Conservation (phyloP, 805 yeast species). For the Jamesozyma hellenica region DNA sequence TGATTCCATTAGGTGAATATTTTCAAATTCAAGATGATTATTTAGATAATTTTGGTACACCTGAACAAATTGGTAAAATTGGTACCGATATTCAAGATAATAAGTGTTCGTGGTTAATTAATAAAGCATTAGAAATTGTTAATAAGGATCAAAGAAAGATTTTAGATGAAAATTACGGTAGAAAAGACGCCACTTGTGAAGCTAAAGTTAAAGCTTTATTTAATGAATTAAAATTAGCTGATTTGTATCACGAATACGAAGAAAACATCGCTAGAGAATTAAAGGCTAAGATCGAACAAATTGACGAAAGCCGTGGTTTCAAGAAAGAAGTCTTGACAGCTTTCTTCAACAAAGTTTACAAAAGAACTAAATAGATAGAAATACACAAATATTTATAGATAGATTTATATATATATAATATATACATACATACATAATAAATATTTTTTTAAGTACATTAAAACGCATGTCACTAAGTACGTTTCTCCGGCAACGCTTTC, state of each 20-base stretch:
- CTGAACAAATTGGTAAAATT: slow-evolving; percentile 94
- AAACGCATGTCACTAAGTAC: no score
- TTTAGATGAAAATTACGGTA: slow-evolving; percentile 85
- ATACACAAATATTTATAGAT: background rate
- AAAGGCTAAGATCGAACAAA: slow-evolving; percentile 48
- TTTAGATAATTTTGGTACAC: slow-evolving; percentile 94
- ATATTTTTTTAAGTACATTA: background rate
- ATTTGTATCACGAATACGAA: slow-evolving; percentile 71
- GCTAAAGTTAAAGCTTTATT: slow-evolving; percentile 51
- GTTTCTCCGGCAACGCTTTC: no score
- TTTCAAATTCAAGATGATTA: slow-evolving; percentile 98
- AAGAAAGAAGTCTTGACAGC: slow-evolving; percentile 75
- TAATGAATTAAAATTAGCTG: slow-evolving; percentile 59
- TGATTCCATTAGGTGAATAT: slow-evolving; percentile 93
- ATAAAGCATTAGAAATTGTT: slow-evolving; percentile 76
- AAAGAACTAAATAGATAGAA: slow-evolving; percentile 63
- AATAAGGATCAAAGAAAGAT: slow-evolving; percentile 66
- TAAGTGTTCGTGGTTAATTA: slow-evolving; percentile 96
- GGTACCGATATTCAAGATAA: slow-evolving; percentile 98
- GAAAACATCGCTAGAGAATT: slow-evolving; percentile 62
- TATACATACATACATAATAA: background rate
- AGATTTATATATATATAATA: background rate
- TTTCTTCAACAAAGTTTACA: slow-evolving; percentile 85
- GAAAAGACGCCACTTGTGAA: slow-evolving; percentile 63
- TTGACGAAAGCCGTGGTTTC: slow-evolving; percentile 91